Evolutionary conservation across 768 basidiomycete genomes (phyloP).

Genomic region (Cantharellus cinnabarinus): DNA sequence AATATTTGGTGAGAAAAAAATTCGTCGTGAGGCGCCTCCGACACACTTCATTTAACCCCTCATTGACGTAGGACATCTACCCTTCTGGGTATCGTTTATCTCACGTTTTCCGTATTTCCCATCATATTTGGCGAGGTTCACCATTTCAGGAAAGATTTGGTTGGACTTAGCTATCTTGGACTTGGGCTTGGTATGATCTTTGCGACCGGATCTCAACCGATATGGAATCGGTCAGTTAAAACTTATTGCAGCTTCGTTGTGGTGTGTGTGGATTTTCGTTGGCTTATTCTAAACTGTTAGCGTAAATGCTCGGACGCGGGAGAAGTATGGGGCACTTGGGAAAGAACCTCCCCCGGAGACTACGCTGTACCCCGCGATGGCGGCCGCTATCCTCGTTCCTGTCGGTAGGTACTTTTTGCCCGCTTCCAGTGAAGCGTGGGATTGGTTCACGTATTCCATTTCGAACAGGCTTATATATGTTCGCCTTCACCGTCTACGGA

Average conservation of each 20-base stretch:
- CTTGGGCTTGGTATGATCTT: conserved; percentile 29
- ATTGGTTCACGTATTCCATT: not conserved
- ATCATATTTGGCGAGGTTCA: conserved; percentile 14
- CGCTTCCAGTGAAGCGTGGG: not conserved
- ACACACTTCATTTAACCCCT: not conserved
- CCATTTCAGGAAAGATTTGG: conserved; percentile 12
- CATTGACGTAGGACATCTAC: conserved; percentile 11
- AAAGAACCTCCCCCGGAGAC: conserved; percentile 38
- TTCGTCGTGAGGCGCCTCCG: conserved; percentile 10
- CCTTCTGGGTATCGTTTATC: conserved; percentile 26
- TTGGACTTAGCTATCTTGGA: conserved; percentile 23
- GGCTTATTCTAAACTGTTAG: not conserved
- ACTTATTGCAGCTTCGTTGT: not conserved
- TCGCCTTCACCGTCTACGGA: conserved; percentile 33
- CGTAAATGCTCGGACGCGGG: conserved; percentile 2
- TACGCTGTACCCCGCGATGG: conserved; percentile 42
- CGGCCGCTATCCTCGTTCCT: conserved; percentile 47
- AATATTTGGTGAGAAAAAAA: conserved; percentile 37
- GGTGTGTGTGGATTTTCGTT: not conserved
- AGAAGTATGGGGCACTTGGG: conserved; percentile 2
- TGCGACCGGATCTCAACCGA: conserved; percentile 22
- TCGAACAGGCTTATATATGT: conserved; percentile 26
- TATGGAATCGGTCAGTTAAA: conserved; percentile 2
- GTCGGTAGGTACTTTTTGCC: conserved; percentile 21
- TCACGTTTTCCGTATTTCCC: conserved; percentile 21